Evolutionary conservation across 352 stramenopile genomes (phyloP), one percentile per base, ranked within the genome.

Genomic region (Saprolegnia parasitica): DNA sequence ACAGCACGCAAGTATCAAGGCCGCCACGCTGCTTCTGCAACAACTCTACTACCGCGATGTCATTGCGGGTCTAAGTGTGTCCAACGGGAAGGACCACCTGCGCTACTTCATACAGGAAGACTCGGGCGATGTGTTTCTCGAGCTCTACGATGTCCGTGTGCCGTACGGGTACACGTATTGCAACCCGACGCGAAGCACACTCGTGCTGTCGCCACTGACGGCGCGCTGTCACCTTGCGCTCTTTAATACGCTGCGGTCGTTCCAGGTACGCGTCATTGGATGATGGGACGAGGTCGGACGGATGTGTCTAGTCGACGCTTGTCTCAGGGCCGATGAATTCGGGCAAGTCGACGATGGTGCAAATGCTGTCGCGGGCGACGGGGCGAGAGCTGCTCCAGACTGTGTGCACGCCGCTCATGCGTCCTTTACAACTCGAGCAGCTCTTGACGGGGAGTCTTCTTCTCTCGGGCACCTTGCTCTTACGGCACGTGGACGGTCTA

Each of bases 111-210:
- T 79, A 0, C 81, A 89, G 23, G 83, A 80, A 0, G 76, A 87
- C 35, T 21, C 24, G 24, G 52, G 52, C 16, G 83, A 93, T 42
- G 89, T 83, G 11, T 71, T 85, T 47, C 74, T 91, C 21, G 76
- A 88, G 64, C 74, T 88, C 29, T 78, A 77, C 24, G 77, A 77
- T 2, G 29, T 85, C 16, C 74, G 68, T 11, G 72, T 89, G 21
- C 74, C 78, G 21, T 93, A 93, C 63, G 81, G 83, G 0, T 93
- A 88, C 62, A 83, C 83, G 45, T 93, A 87, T 50, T 26, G 75
- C 21, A 77, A 76, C n/a, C 73, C 75, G 0, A 56, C 46, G 11
- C n/a, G 62, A 16, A 21, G 40, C 0, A 72, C 84, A 11, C 42
- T 63, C 0, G 73, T 88, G 21, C 67, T 89, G 21, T 81, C 76